Evolutionary conservation across 495 filamentous ascomycete species (phyloP).

Genomic region (Delitschia confertaspora): DNA sequence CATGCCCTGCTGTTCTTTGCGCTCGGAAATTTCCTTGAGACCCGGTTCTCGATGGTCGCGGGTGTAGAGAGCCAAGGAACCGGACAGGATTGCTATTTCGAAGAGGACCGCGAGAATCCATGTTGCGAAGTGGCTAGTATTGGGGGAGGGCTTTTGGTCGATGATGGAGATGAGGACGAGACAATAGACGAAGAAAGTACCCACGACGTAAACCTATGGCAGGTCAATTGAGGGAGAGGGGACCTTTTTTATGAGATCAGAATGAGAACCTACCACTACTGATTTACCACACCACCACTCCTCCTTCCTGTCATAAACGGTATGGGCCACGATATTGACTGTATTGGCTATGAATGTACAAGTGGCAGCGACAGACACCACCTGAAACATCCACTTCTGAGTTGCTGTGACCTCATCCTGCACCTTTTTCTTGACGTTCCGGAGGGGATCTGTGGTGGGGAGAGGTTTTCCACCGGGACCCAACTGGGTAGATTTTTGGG

Average conservation of each 20-base stretch:
- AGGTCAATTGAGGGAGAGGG: conserved; percentile 6
- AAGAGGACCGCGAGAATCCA: conserved; percentile 61
- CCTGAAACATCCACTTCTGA: conserved; percentile 62
- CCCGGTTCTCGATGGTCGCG: conserved; percentile 49
- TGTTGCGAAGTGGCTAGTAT: conserved; percentile 58
- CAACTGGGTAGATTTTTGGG: conserved; percentile 33
- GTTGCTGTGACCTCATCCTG: conserved; percentile 47
- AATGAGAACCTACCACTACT: conserved; percentile 64
- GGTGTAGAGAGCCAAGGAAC: conserved; percentile 54
- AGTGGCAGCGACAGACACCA: conserved; percentile 56
- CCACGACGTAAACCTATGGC: conserved; percentile 67
- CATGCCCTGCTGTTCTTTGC: conserved; percentile 41
- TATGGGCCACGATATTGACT: conserved; percentile 65
- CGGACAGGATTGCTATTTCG: conserved; percentile 59
- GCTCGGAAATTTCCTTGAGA: conserved; percentile 42
- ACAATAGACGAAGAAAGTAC: conserved; percentile 65
- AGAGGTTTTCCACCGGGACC: conserved; percentile 79
- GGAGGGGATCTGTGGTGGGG: conserved; percentile 45
- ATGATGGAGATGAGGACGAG: conserved; percentile 70
- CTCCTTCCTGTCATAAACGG: conserved; percentile 53
- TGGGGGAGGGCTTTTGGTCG: conserved; percentile 68
- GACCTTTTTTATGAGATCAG: too few species aligned
- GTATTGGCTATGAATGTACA: conserved; percentile 68
- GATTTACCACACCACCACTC: conserved; percentile 89
- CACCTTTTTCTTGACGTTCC: conserved; percentile 37